Base-by-base conservation (phyloP, 192 early-diverging fungal species). In the Haplosporangium gracile region DNA sequence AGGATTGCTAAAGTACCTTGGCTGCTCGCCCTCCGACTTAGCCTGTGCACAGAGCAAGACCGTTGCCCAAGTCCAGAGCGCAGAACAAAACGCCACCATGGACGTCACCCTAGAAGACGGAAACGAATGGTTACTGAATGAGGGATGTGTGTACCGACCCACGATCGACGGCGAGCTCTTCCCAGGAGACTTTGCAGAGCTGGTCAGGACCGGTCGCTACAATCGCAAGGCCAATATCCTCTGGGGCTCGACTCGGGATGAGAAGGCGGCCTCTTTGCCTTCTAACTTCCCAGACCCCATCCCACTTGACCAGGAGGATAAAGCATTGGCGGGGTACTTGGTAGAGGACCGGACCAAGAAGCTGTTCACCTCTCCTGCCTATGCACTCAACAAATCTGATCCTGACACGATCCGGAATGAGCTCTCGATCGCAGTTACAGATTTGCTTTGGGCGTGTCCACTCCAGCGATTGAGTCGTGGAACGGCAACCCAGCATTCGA, bases 41-140 rank as follows among this genome's bases (percentile, higher is more conserved):
- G 40, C 73, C 38, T 85, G 82, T 20, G 78, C 78, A 26, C 72
- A 72, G 55, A 85, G 76, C 45, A 79, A 79, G 74, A 76, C 82
- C 36, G 55, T 10, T 1, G 51, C 9, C 5, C 63, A 85, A 24
- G 24, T 85, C 11, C 36, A 47, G 2, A 32, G 20, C 5, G 78
- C 71, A 11, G 68, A 80, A 45, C 26, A 36, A 2, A 29, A 73
- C 29, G 71, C 78, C 55, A 40, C 72, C 16, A 20, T 5, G 1
- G 36, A 45, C 7, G 57, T 29, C 53, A 5, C 36, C 0, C 4
- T 7, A 10, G 16, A 20, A 0, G 18, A 22, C 8, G 53, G 32
- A 8, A 49, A 68, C 22, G 26, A 63, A 9, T 80, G 78, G 78
- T 32, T 80, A 26, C 22, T 47, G 26, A 29, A 0, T 15, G 71